These are phyloP conservation scores for barley (Hordeum vulgare) DNA, from an alignment of 176 grass and related monocot species.

Conservation along the genomic window DNA sequence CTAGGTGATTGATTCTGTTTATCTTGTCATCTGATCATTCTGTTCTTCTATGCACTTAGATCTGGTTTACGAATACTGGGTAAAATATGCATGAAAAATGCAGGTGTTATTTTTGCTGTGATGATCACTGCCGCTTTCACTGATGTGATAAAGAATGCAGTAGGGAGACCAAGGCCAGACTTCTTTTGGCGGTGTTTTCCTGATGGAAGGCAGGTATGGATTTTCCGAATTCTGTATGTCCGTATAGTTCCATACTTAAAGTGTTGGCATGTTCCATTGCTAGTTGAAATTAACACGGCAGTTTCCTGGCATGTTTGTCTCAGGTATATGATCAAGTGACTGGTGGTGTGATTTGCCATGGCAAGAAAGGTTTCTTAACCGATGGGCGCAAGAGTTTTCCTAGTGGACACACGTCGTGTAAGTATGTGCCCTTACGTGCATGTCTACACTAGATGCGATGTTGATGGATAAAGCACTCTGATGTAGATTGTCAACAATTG, in stretches of 20 bases:
- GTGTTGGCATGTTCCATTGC: background rate
- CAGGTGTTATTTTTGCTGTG: slow-evolving; percentile 66
- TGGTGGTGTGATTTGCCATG: slow-evolving; percentile 72
- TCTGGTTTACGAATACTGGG: too few relatives aligned
- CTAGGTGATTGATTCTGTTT: slow-evolving; percentile 40
- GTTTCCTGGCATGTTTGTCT: background rate
- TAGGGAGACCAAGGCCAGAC: slow-evolving; percentile 82
- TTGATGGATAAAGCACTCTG: slow-evolving; percentile 1
- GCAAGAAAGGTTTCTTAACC: slow-evolving; percentile 38
- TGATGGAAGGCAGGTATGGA: slow-evolving; percentile 73
- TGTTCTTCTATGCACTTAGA: background rate
- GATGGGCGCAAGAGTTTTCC: slow-evolving; percentile 96
- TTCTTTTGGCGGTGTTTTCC: slow-evolving; percentile 96
- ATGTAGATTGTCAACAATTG: slow-evolving; percentile 6
- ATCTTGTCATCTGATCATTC: background rate
- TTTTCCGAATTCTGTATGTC: background rate
- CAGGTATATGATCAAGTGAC: slow-evolving; percentile 71
- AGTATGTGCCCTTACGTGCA: slow-evolving; percentile 1
- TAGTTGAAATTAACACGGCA: background rate
- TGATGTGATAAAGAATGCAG: slow-evolving; percentile 52
- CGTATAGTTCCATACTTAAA: background rate
- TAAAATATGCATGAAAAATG: background rate
- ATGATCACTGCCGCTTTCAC: slow-evolving; percentile 68
- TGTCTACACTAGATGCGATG: background rate
- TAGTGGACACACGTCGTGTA: slow-evolving; percentile 94